phyloP scores from a whole-genome alignment of 306 rosid genomes.

The Vigna angularis region DNA sequence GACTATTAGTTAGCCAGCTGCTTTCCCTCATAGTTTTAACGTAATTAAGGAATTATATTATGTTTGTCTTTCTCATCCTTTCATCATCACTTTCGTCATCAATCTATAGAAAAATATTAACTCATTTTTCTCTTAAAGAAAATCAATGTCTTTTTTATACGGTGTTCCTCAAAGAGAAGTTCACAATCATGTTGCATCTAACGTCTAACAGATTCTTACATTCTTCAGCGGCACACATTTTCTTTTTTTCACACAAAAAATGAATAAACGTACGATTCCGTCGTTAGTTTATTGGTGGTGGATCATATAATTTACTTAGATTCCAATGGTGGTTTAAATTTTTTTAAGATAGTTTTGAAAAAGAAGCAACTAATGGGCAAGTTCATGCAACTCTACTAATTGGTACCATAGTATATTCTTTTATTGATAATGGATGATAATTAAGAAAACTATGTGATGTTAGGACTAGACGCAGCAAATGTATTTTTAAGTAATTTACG shows the following conservation, averaged over 20 bases:
- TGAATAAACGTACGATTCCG: not conserved
- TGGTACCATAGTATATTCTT: not conserved
- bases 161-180: not conserved
- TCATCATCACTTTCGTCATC: slow-evolving; percentile 25
- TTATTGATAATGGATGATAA: slow-evolving; percentile 2
- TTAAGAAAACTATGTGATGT: slow-evolving; percentile 24
- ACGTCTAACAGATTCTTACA: not conserved
- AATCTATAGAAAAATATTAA: not conserved
- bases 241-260: not conserved
- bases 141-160: not conserved
- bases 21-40: slow-evolving; percentile 11
- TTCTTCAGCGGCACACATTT: not conserved
- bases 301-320: not conserved
- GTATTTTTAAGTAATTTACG: not conserved
- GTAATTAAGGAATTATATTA: not conserved
- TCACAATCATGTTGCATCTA: not conserved
- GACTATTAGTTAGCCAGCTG: slow-evolving; percentile 12
- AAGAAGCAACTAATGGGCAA: not conserved
- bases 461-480: slow-evolving; percentile 35
- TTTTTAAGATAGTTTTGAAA: not conserved
- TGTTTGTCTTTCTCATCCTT: slow-evolving; percentile 11
- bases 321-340: not conserved
- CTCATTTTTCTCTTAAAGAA: not conserved
- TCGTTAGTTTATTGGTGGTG: not conserved
- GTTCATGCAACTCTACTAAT: not conserved